A percentile compares a stretch with the other conserved stretches of the same genome.
These are phyloP conservation scores for Austroboletus olivaceoglutinosus DNA, from an alignment of 1,284 basidiomycete species.

Conservation along the genomic window DNA sequence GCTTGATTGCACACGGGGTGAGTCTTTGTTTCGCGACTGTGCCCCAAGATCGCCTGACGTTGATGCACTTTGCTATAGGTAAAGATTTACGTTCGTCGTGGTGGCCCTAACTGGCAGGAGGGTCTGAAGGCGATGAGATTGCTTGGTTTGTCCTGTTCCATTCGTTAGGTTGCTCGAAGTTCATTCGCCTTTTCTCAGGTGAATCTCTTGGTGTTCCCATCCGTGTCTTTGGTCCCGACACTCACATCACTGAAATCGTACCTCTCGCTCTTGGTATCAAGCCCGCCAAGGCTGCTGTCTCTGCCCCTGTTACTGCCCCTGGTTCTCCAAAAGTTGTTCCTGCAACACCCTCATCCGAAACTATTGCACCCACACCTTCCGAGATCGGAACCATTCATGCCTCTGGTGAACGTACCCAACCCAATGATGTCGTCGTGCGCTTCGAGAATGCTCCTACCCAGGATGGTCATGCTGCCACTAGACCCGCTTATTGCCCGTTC, in stretches of 20 bases:
- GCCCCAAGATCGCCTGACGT: not conserved
- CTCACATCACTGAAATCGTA: constrained; percentile 98
- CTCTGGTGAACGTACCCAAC: constrained; percentile 80
- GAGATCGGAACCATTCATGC: constrained; percentile 76
- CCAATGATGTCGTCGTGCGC: constrained; percentile 86
- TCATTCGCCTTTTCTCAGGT: constrained; percentile 34
- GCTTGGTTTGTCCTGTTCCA: constrained; percentile 49
- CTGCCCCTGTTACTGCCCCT: constrained; percentile 41
- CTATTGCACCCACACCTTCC: constrained; percentile 33
- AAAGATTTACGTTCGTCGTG: constrained; percentile 95
- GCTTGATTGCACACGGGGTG: constrained; percentile 69
- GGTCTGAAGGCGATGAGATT: constrained; percentile 99
- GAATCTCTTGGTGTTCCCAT: constrained; percentile 98
- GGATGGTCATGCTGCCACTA: constrained; percentile 34
- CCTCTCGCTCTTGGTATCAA: constrained; percentile 92
- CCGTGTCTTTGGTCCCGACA: constrained; percentile 96
- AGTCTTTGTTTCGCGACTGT: not conserved
- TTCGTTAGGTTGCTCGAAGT: not conserved
- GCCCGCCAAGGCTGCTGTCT: constrained; percentile 37
- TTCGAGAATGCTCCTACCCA: constrained; percentile 57
- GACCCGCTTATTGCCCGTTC: constrained; percentile 87
- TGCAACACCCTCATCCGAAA: constrained; percentile 21
- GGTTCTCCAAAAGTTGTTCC: constrained; percentile 38
- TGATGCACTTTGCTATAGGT: constrained; percentile 44
- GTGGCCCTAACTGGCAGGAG: constrained; percentile 99